Percentiles rank a stretch among this genome's conserved stretches.
Conservation (phyloP, 495 filamentous ascomycete species). For the Aspergillus incahuasiensis region DNA sequence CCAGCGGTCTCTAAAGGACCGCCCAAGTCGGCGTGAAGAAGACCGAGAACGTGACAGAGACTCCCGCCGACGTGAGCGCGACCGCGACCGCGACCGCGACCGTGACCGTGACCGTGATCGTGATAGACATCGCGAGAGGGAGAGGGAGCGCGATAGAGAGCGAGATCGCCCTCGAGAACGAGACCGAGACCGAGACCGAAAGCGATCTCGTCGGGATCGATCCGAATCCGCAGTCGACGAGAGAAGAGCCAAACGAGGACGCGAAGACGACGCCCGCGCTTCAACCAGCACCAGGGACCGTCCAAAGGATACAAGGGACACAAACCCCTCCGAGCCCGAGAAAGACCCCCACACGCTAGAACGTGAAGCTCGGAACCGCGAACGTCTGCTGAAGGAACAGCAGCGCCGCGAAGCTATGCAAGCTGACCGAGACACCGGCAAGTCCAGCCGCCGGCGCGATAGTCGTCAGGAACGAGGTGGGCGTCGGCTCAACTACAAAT, state of each 20-base stretch:
- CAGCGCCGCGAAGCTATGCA: conserved; percentile 60
- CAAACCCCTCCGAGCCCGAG: conserved; percentile 31
- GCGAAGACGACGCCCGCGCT: conserved; percentile 26
- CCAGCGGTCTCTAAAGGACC: conserved; percentile 34
- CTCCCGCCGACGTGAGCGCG: conserved; percentile 40
- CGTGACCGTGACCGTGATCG: conserved; percentile 43
- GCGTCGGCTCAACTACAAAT: conserved; percentile 53
- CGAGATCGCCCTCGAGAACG: conserved; percentile 42
- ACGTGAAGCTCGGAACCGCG: conserved; percentile 69
- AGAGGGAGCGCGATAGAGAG: conserved; percentile 42
- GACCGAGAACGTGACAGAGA: conserved; percentile 39
- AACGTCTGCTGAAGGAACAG: conserved; percentile 72
- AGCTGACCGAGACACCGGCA: conserved; percentile 41
- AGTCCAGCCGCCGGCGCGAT: conserved; percentile 47
- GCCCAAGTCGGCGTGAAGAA: conserved; percentile 38
- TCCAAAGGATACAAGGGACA: conserved; percentile 11
- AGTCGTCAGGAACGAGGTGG: conserved; percentile 48
- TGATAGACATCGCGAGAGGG: conserved; percentile 44
- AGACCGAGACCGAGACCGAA: conserved; percentile 47
- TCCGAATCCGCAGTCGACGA: conserved; percentile 36
- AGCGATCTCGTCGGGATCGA: conserved; percentile 51
- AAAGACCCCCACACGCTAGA: conserved; percentile 72
- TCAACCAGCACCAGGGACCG: conserved; percentile 15
- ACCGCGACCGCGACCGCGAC: conserved; percentile 33
- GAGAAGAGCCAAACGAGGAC: conserved; percentile 35